Evolutionary conservation across 2,329 filamentous ascomycete species (phyloP), one percentile per base, ranked within the genome.

Genomic region (Phyllachora maydis): DNA sequence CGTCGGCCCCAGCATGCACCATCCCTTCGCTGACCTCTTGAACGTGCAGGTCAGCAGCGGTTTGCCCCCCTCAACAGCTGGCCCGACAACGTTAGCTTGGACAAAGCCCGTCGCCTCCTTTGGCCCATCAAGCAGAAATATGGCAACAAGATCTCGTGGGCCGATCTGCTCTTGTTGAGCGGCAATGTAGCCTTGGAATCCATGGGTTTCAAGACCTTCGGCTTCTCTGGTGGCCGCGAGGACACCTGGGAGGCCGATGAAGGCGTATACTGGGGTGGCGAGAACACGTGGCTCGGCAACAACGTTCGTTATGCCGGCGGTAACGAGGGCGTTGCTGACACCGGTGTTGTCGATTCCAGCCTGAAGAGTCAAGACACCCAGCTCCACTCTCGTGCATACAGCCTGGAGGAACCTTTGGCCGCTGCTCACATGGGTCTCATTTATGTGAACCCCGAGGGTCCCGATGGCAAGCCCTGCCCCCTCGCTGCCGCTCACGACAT

Each of bases 91-190:
- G 70, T 67, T 39, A 69, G 57, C 36, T 61, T 82, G 25, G 75
- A 82, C 61, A 82, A 82, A 62, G 75, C 74, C 16, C 74, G 75
- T 27, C 73, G 75, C 32, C 63, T 82, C 26, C 54, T 82, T 19
- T 79, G 73, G 70, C 75, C 75, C 27, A 68, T 82, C 52, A 82
- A 82, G 64, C 73, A 78, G 37, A 82, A 82, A 59, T 82, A 82
- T 34, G 75, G 75, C 44, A 67, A 66, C 57, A 78, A 76, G 56
- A 74, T 82, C 47, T 81, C 75, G 0, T 82, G 75, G 75, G 69
- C 74, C 13, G 75, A 82, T 41, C 49, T 82, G 28, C 45, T 73
- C 23, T 56, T 79, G 27, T 59, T 82, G 25, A 63, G 71, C 14
- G 75, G 75, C 33, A 81, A 81, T 42, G 73, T 81, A 10, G 73